A percentile compares a stretch with the other conserved stretches of the same genome.
Evolutionary conservation across 2,329 filamentous ascomycete genomes (phyloP).

Genomic region (Clarireedia hainanense): DNA sequence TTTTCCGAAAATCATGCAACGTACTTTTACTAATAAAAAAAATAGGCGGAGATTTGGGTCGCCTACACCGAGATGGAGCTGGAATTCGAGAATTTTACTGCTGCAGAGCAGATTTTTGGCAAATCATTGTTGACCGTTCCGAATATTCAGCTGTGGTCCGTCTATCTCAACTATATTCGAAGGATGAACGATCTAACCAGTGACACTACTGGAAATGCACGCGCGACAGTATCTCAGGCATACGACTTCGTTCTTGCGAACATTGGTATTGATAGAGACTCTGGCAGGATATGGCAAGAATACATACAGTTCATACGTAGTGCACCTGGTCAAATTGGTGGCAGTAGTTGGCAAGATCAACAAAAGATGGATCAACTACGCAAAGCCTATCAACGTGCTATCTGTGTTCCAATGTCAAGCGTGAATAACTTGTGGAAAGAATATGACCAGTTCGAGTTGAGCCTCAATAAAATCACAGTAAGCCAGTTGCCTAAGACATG

Average conservation of each 20-base stretch:
- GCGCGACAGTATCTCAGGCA: constrained; percentile 71
- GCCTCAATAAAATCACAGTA: constrained; percentile 85
- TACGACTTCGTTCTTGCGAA: constrained; percentile 90
- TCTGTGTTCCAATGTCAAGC: constrained; percentile 76
- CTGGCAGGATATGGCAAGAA: constrained; percentile 85
- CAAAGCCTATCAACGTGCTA: constrained; percentile 86
- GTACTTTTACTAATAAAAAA: constrained; percentile 29
- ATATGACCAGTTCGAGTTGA: constrained; percentile 94
- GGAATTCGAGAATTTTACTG: constrained; percentile 71
- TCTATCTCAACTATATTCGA: constrained; percentile 92
- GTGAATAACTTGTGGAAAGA: constrained; percentile 91
- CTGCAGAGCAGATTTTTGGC: constrained; percentile 77
- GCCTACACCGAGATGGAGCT: constrained; percentile 86
- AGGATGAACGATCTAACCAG: constrained; percentile 80
- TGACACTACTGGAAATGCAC: constrained; percentile 68
- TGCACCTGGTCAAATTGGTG: constrained; percentile 77
- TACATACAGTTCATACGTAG: constrained; percentile 91
- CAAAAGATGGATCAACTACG: constrained; percentile 95
- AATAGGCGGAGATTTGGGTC: constrained; percentile 84
- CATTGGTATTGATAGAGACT: constrained; percentile 85
- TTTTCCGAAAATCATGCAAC: constrained; percentile 22
- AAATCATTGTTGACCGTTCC: constrained; percentile 70
- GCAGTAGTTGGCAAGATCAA: constrained; percentile 87
- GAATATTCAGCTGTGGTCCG: constrained; percentile 81
- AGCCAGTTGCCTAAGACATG: constrained; percentile 24